phyloP scores from a whole-genome alignment of 805 yeast genomes.

The Candida ipomoeae region DNA sequence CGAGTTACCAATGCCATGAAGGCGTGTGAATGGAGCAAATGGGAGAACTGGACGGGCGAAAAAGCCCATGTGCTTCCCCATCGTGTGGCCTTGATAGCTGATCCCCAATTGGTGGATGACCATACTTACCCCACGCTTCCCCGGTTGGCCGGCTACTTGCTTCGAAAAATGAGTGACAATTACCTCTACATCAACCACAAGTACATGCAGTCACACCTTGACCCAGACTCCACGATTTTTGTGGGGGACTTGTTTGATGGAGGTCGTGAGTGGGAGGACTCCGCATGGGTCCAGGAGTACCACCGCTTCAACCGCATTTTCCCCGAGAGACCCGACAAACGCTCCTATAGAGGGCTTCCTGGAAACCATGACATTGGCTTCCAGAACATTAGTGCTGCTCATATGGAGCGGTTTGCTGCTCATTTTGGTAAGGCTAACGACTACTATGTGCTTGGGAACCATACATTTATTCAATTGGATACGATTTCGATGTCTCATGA shows the following conservation, averaged over 20 bases:
- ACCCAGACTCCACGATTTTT: slow-evolving; percentile 74
- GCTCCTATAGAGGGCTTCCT: slow-evolving; percentile 46
- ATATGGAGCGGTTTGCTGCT: slow-evolving; percentile 59
- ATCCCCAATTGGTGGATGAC: slow-evolving; percentile 90
- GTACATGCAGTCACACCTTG: slow-evolving; percentile 49
- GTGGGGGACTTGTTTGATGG: slow-evolving; percentile 95
- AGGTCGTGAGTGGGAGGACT: slow-evolving; percentile 80
- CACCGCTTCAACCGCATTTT: slow-evolving; percentile 65
- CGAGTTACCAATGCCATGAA: slow-evolving; percentile 23
- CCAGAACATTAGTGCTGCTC: slow-evolving; percentile 61
- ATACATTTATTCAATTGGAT: slow-evolving; percentile 70
- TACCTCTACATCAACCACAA: slow-evolving; percentile 76
- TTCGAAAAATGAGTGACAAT: slow-evolving; percentile 65
- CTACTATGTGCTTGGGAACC: slow-evolving; percentile 57
- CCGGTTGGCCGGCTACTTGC: slow-evolving; percentile 44
- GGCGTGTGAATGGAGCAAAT: slow-evolving; percentile 51
- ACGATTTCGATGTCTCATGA: slow-evolving; percentile 73
- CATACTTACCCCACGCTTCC: slow-evolving; percentile 80
- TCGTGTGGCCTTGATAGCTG: slow-evolving; percentile 66
- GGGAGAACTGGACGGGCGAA: slow-evolving; percentile 55
- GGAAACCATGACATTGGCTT: slow-evolving; percentile 98
- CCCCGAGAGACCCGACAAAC: slow-evolving; percentile 47
- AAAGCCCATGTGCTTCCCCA: slow-evolving; percentile 33
- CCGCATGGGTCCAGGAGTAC: slow-evolving; percentile 66
- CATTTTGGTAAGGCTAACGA: slow-evolving; percentile 72